Evolutionary conservation across 2,329 filamentous ascomycete species (phyloP).

Genomic region (Colletotrichum euphorbiae): DNA sequence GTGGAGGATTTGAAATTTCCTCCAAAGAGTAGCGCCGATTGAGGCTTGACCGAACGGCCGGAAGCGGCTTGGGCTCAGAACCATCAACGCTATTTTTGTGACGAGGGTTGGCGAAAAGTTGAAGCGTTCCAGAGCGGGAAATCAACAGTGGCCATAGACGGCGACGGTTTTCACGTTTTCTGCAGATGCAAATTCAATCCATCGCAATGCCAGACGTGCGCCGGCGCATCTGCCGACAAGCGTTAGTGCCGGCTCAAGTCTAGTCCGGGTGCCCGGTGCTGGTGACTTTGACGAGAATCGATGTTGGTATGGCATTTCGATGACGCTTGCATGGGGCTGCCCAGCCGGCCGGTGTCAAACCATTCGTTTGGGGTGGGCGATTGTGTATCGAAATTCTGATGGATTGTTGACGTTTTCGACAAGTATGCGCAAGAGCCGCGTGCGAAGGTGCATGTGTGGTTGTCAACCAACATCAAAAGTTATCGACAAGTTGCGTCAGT

Average conservation of each 20-base stretch:
- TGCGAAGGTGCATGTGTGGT: conserved; percentile 6
- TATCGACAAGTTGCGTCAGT: conserved; percentile 29
- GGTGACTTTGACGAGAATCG: background rate
- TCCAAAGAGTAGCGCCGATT: conserved; percentile 32
- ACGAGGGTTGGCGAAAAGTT: conserved; percentile 9
- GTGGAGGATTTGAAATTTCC: conserved; percentile 37
- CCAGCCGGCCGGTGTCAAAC: conserved; percentile 22
- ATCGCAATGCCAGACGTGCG: conserved; percentile 6
- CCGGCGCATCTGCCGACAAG: background rate
- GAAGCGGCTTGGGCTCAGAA: conserved; percentile 25
- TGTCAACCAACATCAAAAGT: background rate
- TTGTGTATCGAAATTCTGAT: background rate
- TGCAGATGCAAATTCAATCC: conserved; percentile 15
- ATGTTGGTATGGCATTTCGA: conserved; percentile 16
- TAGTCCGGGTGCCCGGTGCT: background rate
- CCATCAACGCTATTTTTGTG: conserved; percentile 21
- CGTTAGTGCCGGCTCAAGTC: background rate
- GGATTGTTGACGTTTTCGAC: conserved; percentile 27
- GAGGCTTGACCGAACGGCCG: conserved; percentile 15
- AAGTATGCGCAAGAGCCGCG: conserved; percentile 21
- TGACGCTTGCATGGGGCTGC: conserved; percentile 27
- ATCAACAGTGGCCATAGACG: conserved; percentile 18
- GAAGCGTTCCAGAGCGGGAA: conserved; percentile 30
- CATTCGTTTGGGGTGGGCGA: background rate
- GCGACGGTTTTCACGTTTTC: background rate